Evolutionary conservation across 2,329 filamentous ascomycete species (phyloP), one percentile per base, ranked within the genome.

Genomic region (Macroventuria anomochaeta): DNA sequence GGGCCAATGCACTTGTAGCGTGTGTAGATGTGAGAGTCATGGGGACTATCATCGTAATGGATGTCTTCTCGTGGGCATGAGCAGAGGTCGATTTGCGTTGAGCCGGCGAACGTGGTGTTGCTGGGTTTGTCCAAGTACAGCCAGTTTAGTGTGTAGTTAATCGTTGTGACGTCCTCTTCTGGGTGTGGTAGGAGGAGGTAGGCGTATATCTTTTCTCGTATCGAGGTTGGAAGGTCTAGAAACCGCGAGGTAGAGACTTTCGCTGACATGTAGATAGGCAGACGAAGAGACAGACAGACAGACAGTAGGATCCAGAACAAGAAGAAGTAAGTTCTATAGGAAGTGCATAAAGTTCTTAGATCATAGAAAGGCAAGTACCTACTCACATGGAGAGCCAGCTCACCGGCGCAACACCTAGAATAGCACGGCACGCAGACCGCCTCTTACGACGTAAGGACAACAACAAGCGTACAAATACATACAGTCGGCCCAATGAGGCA

Each of bases 121-220:
- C 62, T 66, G 1, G 70, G 69, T 29, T 69, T 64, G 3, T 69
- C 60, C 5, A 74, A 57, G 49, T 64, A 58, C 4, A 64, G 61
- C 65, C 68, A 72, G 15, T 53, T 39, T 13, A 71, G 58, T 6
- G 52, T 46, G 71, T 73, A 73, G 47, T 72, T 75, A 31, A 80
- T 61, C 2, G 66, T 67, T 15, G 65, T 69, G 5, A 72, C 49
- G 10, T 69, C 61, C 23, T 75, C 70, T 44, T 74, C 64, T 5
- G 73, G 75, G 48, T 72, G 65, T 18, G 60, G 58, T n/a, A 64
- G 38, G 10, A 69, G 57, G 17, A 67, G 54, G 39, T 65, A 58
- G 36, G 54, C 48, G 46, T 68, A 67, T 34, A 71, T 65, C 28
- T 29, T 46, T 25, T 44, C 28, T 10, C 52, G 52, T 33, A 46